Evolutionary conservation across 2,329 filamentous ascomycete species (phyloP), one percentile per base, ranked within the genome.

Genomic region (Botryotinia globosa): DNA sequence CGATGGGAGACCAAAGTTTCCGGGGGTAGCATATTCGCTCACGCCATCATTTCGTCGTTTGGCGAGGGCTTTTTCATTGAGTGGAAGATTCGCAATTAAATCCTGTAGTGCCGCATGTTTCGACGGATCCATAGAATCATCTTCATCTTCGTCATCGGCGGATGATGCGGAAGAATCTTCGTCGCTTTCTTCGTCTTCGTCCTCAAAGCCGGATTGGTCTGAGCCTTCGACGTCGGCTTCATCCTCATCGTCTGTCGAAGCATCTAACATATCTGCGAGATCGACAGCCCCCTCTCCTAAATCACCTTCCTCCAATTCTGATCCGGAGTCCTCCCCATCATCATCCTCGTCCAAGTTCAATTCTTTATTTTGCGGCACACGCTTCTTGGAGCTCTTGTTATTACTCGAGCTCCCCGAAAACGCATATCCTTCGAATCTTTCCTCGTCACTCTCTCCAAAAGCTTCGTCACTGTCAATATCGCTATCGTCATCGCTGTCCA

Each of bases 241-340:
- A 74, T 87, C 87, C 80, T 97, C 94, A 79, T 96, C 91, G 79
- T 97, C 94, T 78, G 93, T 96, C n/a, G 75, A 75, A 34, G 73
- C 73, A 58, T 76, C 74, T 14, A 77, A 62, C 75, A 76, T 76
- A 20, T 75, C 72, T 61, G 74, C 77, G 70, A 77, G 74, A 73
- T 77, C 77, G 69, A 77, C 73, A 25, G 76, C 75, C 56, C 86
- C 85, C 18, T 83, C 83, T 32, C 83, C 84, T 12, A 87, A n/a
- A 39, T 94, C 94, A 68, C 97, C 85, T 75, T 91, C 89, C 73
- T 94, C 92, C 25, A 89, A 85, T 61, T 87, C 86, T 22, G 80
- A 81, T 54, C 82, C 81, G 4, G 80, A 81, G 48, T 81, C 81
- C 14, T 79, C 83, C 71, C 77, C 77, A 6, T 78, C 76, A 48